Conservation (phyloP, 371 early-diverging fungal genomes). For the Paraphysoderma sedebokerense region DNA sequence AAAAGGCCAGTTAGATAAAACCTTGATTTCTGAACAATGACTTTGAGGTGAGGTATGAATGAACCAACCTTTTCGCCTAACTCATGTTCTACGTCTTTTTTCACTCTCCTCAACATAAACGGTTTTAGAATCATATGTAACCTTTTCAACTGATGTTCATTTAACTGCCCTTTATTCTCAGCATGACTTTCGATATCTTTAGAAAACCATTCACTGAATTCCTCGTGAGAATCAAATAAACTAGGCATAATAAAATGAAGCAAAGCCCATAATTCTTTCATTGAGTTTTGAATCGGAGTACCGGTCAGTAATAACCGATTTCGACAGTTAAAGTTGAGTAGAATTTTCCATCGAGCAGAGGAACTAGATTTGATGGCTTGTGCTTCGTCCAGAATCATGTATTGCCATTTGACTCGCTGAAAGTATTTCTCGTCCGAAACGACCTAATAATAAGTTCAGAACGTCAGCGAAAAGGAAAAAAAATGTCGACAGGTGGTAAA, state of each 20-base stretch:
- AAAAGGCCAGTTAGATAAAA: not conserved
- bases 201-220: conserved; percentile 91
- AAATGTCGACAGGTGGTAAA: too few species aligned
- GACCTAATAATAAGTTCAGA: conserved; percentile 13
- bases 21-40: too few species aligned
- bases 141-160: conserved; percentile 75
- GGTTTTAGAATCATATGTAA: conserved; percentile 95
- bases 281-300: conserved; percentile 94
- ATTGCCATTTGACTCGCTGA: conserved; percentile 88
- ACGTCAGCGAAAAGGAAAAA: not conserved
- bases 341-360: conserved; percentile 80
- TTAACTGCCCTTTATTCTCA: conserved; percentile 63
- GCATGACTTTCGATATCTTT: conserved; percentile 87
- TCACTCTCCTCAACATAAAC: conserved; percentile 96
- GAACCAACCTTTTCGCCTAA: conserved; percentile 59
- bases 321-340: conserved; percentile 81
- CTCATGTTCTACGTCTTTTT: conserved; percentile 91
- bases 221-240: conserved; percentile 86
- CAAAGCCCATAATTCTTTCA: conserved; percentile 95
- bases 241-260: conserved; percentile 98
- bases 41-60: too few species aligned
- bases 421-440: conserved; percentile 77
- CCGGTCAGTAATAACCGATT: conserved; percentile 89
- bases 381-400: conserved; percentile 97
- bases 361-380: conserved; percentile 92